Evolutionary conservation across 2,329 filamentous ascomycete species (phyloP).

Genomic region (Fusarium oxysporum): DNA sequence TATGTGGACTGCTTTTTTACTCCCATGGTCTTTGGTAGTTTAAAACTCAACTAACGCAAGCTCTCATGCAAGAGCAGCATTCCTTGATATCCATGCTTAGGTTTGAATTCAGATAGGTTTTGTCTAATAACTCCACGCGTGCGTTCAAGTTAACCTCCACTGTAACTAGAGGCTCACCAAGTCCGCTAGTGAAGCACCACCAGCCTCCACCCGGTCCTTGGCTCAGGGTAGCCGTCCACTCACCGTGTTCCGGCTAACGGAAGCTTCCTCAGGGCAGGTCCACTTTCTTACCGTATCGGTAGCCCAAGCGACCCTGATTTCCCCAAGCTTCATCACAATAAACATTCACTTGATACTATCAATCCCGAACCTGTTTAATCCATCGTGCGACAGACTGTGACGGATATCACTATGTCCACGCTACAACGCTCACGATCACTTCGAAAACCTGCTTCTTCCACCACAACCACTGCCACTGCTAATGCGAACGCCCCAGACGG

Average conservation of each 20-base stretch:
- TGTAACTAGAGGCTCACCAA: background rate
- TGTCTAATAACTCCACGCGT: background rate
- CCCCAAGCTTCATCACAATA: constrained; percentile 22
- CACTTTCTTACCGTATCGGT: constrained; percentile 21
- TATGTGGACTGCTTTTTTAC: background rate
- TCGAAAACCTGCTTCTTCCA: constrained; percentile 54
- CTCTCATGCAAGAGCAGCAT: background rate
- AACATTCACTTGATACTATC: constrained; percentile 29
- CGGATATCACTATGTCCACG: constrained; percentile 54
- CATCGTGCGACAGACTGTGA: background rate
- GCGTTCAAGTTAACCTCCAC: background rate
- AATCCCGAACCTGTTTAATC: background rate
- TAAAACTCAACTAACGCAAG: background rate
- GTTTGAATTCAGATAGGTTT: background rate
- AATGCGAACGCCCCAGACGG: constrained; percentile 30
- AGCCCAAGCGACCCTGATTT: constrained; percentile 35
- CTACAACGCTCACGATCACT: constrained; percentile 61
- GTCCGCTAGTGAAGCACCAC: background rate
- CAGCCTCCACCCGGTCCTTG: background rate
- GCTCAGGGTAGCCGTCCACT: background rate
- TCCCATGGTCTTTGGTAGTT: background rate
- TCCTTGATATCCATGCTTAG: background rate
- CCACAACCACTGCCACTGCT: constrained; percentile 21
- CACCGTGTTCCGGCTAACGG: constrained; percentile 23
- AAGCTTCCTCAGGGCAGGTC: background rate